These are phyloP conservation scores for Planoprotostelium fungivorum DNA, from an alignment of 78 protist genomes.

Conservation along the genomic window DNA sequence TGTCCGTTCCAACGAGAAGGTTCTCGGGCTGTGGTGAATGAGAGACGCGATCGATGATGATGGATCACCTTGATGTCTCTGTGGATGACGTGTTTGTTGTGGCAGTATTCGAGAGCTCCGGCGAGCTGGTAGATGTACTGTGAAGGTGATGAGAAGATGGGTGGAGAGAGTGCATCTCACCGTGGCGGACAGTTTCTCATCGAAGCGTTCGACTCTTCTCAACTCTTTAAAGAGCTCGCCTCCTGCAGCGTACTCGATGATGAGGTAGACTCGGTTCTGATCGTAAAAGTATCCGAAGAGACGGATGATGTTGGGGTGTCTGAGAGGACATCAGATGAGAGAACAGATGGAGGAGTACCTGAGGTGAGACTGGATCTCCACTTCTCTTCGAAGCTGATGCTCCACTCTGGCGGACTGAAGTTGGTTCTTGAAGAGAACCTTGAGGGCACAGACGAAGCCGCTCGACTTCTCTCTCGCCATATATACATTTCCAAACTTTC, in stretches of 20 bases:
- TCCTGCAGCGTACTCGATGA: constrained; percentile 93
- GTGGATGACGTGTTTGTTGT: constrained; percentile 88
- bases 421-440: constrained; percentile 89
- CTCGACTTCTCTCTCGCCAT: constrained; percentile 89
- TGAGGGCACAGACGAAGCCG: constrained; percentile 90
- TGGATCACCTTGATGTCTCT: constrained; percentile 90
- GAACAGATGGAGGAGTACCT: not conserved
- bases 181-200: constrained; percentile 61
- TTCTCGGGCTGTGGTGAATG: constrained; percentile 78
- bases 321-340: not conserved
- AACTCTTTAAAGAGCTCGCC: constrained; percentile 94
- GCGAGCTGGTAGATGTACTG: constrained; percentile 81
- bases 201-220: constrained; percentile 30
- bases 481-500: constrained; percentile 93
- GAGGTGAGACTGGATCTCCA: constrained; percentile 93
- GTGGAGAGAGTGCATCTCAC: constrained; percentile 5
- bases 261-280: constrained; percentile 81
- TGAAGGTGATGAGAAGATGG: not conserved
- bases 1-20: constrained; percentile 70
- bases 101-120: constrained; percentile 83
- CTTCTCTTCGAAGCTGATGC: constrained; percentile 92
- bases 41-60: too few species aligned
- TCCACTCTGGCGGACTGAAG: constrained; percentile 65
- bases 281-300: constrained; percentile 95
- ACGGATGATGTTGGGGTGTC: constrained; percentile 91